Evolutionary conservation across 2,329 filamentous ascomycete species (phyloP).

Genomic region (Golovinomyces cichoracearum): DNA sequence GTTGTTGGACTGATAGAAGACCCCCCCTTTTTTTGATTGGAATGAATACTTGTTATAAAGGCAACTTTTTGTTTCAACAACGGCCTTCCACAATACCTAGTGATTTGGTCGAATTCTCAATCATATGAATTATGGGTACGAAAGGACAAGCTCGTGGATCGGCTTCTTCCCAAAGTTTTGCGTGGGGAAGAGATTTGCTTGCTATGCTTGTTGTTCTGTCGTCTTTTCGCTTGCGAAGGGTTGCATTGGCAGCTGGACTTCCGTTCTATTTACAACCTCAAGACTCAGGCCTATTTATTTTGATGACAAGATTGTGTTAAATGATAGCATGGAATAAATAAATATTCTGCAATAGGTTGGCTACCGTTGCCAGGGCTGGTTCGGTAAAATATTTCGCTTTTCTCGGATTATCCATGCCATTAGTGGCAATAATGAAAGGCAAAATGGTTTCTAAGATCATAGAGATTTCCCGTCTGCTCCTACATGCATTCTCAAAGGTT

Average conservation of each 20-base stretch:
- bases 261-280: conserved; percentile 13
- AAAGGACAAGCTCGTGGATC: conserved; percentile 9
- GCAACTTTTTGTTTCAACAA: conserved; percentile 9
- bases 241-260: conserved; percentile 14
- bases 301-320: conserved; percentile 14
- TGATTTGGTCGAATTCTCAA: conserved; percentile 2
- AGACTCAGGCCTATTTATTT: conserved; percentile 15
- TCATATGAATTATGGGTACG: conserved; percentile 8
- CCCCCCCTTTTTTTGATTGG: not conserved
- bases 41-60: conserved; percentile 9
- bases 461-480: conserved; percentile 9
- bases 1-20: conserved; percentile 15
- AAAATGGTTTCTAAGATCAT: conserved; percentile 14
- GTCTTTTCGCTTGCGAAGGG: conserved; percentile 12
- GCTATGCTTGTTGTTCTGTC: conserved; percentile 15
- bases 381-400: conserved; percentile 15
- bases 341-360: conserved; percentile 12
- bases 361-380: conserved; percentile 11
- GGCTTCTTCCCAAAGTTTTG: conserved; percentile 14
- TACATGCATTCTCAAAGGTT: not conserved
- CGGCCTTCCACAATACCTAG: conserved; percentile 8
- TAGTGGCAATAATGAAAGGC: conserved; percentile 14
- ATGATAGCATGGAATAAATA: conserved; percentile 15
- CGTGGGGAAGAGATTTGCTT: conserved; percentile 13
- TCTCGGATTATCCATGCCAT: conserved; percentile 10